Base-by-base conservation (phyloP, 2,329 filamentous ascomycete species). In the Decorospora gaudefroyi region DNA sequence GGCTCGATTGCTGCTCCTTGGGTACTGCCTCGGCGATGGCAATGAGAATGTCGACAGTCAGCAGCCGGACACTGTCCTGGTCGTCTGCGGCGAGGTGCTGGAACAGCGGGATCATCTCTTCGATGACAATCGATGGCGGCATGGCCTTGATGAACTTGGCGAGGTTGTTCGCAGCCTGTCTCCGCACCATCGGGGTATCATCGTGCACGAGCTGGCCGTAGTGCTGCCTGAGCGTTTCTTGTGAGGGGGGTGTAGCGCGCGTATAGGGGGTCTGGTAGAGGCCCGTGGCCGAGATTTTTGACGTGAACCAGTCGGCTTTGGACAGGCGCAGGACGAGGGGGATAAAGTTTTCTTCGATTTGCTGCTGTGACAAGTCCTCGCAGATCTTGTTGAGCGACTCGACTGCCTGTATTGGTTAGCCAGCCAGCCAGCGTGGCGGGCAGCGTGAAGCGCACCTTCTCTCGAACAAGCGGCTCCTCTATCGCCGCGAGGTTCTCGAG, bases 311-410 rank as follows among this genome's bases (percentile, higher is more conserved):
- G 76, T 99, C 93, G 74, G 93, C 93, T 81, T 97, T 99, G 57
- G 93, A 95, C 51, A 99, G 88, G 69, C 93, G 90, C 67, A 95
- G 83, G 48, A 91, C 91, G 67, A 99, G 86, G 51, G 93, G 93
- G 61, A 99, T 92, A 76, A 97, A 97, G 75, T 91, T 88, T 66
- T 96, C 89, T 78, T 99, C 93, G 69, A 97, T 86, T 77, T 99
- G 93, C 72, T 90, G 82, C 62, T 90, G 78, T 36, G 90, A 95
- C 42, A 99, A 82, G 71, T 96, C 85, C 68, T 85, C 84, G 81
- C 93, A 97, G 72, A 99, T 97, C 78, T 96, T 99, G 83, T 99
- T 99, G 61, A 99, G 83, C 33, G 93, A 99, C 73, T 99, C 95
- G 69, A 99, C 93, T 56, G 93, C 93, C 92, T 96, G 64, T 40